A percentile compares a stretch with the other conserved stretches of the same genome.
Evolutionary conservation across 768 basidiomycete species (phyloP).

Genomic region (Neoboletus magnificus): DNA sequence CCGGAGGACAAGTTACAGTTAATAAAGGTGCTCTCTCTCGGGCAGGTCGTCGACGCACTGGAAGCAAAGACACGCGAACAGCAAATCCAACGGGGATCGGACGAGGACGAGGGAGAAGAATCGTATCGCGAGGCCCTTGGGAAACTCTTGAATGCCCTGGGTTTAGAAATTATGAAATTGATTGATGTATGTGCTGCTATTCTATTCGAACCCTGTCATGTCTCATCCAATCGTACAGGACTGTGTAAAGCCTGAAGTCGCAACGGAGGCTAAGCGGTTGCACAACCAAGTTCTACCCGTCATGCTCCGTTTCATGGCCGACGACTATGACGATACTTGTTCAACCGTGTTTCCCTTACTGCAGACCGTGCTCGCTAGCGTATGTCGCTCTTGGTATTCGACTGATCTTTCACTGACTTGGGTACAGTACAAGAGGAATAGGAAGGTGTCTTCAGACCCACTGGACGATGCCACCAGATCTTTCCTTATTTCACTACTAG

Average conservation of each 20-base stretch:
- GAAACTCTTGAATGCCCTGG: constrained; percentile 75
- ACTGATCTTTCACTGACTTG: constrained; percentile 2
- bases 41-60: constrained; percentile 75
- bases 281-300: constrained; percentile 72
- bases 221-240: constrained; percentile 44
- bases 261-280: constrained; percentile 59
- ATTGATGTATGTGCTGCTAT: constrained; percentile 53
- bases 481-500: constrained; percentile 75
- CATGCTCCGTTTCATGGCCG: constrained; percentile 84
- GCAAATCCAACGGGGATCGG: constrained; percentile 60
- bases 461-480: constrained; percentile 64
- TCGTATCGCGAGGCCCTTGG: constrained; percentile 88
- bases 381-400: constrained; percentile 35
- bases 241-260: constrained; percentile 52
- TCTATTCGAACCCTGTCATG: neutral
- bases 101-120: constrained; percentile 84
- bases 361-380: constrained; percentile 67
- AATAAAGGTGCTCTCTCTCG: constrained; percentile 83
- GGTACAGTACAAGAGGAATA: constrained; percentile 75
- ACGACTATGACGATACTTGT: constrained; percentile 86
- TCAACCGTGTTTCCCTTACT: constrained; percentile 82
- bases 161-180: constrained; percentile 79
- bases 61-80: constrained; percentile 72
- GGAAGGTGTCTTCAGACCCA: constrained; percentile 58
- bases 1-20: constrained; percentile 85